Evolutionary conservation across 805 yeast genomes (phyloP).

Genomic region (Saturnispora galanensis): DNA sequence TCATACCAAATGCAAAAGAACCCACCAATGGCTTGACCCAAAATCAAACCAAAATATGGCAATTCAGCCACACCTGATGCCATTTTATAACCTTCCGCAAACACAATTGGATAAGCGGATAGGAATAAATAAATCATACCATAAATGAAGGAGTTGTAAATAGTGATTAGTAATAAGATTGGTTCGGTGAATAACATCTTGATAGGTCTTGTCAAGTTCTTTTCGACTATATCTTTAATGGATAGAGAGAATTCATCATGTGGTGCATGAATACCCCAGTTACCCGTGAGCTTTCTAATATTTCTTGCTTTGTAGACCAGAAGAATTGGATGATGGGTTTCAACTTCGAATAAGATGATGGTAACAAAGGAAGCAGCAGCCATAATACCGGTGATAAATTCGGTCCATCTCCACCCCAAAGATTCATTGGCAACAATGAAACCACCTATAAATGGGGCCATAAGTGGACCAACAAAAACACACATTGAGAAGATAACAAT

Average conservation of each 20-base stretch:
- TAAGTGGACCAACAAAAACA: slow-evolving; percentile 70
- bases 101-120: slow-evolving; percentile 69
- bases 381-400: slow-evolving; percentile 59
- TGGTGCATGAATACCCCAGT: slow-evolving; percentile 76
- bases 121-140: slow-evolving; percentile 68
- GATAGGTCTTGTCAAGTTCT: slow-evolving; percentile 60
- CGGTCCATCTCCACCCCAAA: slow-evolving; percentile 81
- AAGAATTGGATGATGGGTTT: slow-evolving; percentile 65
- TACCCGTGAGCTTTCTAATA: slow-evolving; percentile 59
- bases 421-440: slow-evolving; percentile 44
- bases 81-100: slow-evolving; percentile 52
- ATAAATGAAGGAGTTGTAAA: slow-evolving; percentile 71
- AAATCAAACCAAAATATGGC: slow-evolving; percentile 68
- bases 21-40: slow-evolving; percentile 60
- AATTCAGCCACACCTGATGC: slow-evolving; percentile 57
- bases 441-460: slow-evolving; percentile 73
- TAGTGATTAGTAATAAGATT: slow-evolving; percentile 52
- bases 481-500: slow-evolving; percentile 60
- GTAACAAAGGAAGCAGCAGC: slow-evolving; percentile 30
- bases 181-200: slow-evolving; percentile 62
- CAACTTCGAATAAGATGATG: slow-evolving; percentile 41
- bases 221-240: slow-evolving; percentile 48
- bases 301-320: slow-evolving; percentile 51
- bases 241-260: slow-evolving; percentile 55
- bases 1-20: slow-evolving; percentile 44